Conservation (phyloP, 2,329 filamentous ascomycete species). For the Fusarium fujikuroi region DNA sequence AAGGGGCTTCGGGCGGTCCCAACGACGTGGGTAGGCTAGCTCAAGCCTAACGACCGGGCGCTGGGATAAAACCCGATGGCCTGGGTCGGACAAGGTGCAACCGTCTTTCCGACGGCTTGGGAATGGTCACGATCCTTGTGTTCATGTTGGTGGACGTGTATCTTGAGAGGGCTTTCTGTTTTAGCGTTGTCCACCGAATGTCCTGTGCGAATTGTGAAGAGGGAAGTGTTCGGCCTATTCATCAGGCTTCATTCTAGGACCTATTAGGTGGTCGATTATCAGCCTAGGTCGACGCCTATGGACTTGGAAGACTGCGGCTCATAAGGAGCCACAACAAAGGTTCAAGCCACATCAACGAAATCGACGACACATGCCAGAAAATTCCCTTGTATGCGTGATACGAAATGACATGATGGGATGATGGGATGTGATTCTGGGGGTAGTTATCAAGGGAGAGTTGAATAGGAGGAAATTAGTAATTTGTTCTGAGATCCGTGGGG, state of each 20-base stretch:
- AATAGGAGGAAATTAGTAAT: slow-evolving; percentile 19
- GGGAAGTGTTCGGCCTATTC: not conserved
- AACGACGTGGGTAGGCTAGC: slow-evolving; percentile 39
- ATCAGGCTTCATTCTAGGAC: not conserved
- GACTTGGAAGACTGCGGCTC: not conserved
- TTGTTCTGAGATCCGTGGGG: not conserved
- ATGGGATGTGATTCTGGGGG: not conserved
- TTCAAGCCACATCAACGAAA: slow-evolving; percentile 14
- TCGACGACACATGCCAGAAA: slow-evolving; percentile 1
- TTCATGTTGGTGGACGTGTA: slow-evolving; percentile 4
- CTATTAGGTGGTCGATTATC: not conserved
- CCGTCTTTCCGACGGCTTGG: slow-evolving; percentile 38
- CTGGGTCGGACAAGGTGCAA: slow-evolving; percentile 39
- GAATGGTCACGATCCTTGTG: slow-evolving; percentile 30
- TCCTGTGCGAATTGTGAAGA: not conserved
- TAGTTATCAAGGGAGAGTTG: not conserved
- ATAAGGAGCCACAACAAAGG: slow-evolving; percentile 14
- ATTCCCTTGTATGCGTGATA: slow-evolving; percentile 3
- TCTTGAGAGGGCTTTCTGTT: not conserved
- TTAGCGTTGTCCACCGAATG: not conserved
- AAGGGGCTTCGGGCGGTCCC: slow-evolving; percentile 25
- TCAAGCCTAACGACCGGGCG: slow-evolving; percentile 28
- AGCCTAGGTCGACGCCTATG: not conserved
- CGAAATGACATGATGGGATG: not conserved
- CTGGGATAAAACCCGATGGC: slow-evolving; percentile 42